These are phyloP conservation scores for Diplogelasinospora grovesii DNA, from an alignment of 495 filamentous ascomycete species.

Conservation along the genomic window DNA sequence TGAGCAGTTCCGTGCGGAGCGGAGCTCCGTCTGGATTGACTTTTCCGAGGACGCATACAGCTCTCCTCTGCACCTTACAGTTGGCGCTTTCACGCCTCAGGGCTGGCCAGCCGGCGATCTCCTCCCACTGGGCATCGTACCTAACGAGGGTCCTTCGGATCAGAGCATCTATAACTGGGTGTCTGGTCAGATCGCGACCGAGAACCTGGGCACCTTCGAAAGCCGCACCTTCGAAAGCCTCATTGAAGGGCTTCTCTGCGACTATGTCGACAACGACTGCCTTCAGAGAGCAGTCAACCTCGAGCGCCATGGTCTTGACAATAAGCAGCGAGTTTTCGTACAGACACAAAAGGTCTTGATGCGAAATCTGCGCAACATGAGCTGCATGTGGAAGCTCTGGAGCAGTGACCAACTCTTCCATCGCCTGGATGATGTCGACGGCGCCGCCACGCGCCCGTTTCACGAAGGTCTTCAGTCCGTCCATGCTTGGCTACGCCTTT, in stretches of 20 bases:
- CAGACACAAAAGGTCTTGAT: slow-evolving; percentile 3
- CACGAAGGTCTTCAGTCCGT: slow-evolving; percentile 4
- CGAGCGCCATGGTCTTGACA: neutral
- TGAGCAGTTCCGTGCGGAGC: neutral
- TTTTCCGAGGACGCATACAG: slow-evolving; percentile 6
- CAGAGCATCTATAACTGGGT: slow-evolving; percentile 7
- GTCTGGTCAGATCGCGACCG: slow-evolving; percentile 4
- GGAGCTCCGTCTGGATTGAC: slow-evolving; percentile 5
- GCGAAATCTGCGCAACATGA: slow-evolving; percentile 15
- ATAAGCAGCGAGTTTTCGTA: neutral
- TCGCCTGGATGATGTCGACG: neutral
- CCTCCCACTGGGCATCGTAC: slow-evolving; percentile 4
- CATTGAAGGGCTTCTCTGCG: slow-evolving; percentile 14
- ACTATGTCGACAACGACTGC: slow-evolving; percentile 1
- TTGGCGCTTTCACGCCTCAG: neutral
- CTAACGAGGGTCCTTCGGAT: neutral
- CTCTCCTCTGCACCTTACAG: slow-evolving; percentile 3
- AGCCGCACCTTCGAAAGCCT: slow-evolving; percentile 11
- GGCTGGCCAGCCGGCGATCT: neutral
- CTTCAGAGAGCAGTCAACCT: neutral
- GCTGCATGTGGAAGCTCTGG: slow-evolving; percentile 21
- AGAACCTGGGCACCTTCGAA: slow-evolving; percentile 8
- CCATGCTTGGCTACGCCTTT: slow-evolving; percentile 11
- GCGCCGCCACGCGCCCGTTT: neutral
- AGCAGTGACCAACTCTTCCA: slow-evolving; percentile 13